Base-by-base conservation (phyloP, 305 asterid genomes). In the Rubia balearica region DNA sequence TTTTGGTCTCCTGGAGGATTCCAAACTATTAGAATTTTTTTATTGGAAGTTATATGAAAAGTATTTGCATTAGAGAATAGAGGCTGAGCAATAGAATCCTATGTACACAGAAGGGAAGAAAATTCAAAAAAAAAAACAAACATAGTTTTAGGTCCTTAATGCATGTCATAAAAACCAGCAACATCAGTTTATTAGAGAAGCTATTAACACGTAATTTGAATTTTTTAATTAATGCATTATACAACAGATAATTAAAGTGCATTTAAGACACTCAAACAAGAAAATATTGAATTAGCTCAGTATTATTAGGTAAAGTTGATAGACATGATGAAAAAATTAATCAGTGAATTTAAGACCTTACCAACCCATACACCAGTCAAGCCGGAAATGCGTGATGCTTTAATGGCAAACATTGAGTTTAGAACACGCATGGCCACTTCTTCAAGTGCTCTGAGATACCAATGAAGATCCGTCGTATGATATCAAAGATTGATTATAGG, bases 381-480 rank as follows among this genome's bases (percentile, higher is more conserved):
- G 76, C 96, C 97, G 56, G 85, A 81, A 38, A 85, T 48, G 12
- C 96, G 84, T 41, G 97, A 83, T 76, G 97, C 92, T 76, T 81
- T 83, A 69, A 93, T 81, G 59, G 76, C 73, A 81, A 92, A 92
- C 24, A 90, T 70, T 6, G 89, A 81, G 22, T 83, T 83, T 21
- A 92, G 90, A 72, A 83, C 93, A 6, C 92, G 92, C 24, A 92
- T 86, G 40, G 89, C 88, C 76, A 92, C 96, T 81, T 92, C 97
- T 76, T 92, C 98, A 62, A 93, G 98, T 62, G 90, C 83, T 78
- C 96, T 86, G 77, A 89, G 85, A 79, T 90, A 86, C 98, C 96
- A 90, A 79, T 89, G 94, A 65, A 87, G 90, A 80, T 90, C 97
- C 96, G 78, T 86, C 79, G 75, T 79, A 77, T 89, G 86, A 80